Evolutionary conservation across 352 stramenopile species (phyloP).

Genomic region (Pythium aphanidermatum): DNA sequence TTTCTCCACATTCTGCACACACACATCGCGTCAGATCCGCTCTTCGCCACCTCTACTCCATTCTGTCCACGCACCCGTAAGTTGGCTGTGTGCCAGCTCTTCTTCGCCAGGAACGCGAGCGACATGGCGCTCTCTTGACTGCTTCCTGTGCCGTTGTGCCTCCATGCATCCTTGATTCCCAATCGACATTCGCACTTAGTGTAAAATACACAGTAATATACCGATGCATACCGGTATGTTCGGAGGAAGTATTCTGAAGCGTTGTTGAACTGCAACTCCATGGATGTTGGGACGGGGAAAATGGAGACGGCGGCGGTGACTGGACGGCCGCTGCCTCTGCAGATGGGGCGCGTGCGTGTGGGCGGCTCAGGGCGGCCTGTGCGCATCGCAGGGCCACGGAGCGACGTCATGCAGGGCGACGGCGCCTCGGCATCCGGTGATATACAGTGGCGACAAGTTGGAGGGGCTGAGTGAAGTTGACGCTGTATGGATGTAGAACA

Average conservation of each 20-base stretch:
- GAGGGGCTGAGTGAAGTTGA: background rate
- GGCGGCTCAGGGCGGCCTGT: constrained; percentile 42
- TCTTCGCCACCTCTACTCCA: no score
- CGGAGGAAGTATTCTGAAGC: no score
- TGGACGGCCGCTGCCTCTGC: constrained; percentile 24
- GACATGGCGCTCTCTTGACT: constrained; percentile 41
- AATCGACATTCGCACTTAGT: no score
- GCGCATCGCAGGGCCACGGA: constrained; percentile 4
- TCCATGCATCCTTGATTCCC: no score
- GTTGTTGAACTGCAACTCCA: background rate
- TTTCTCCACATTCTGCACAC: constrained; percentile 94
- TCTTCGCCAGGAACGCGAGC: constrained; percentile 94
- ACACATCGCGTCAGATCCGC: constrained; percentile 8
- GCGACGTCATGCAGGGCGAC: no score
- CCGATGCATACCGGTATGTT: no score
- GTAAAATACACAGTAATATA: no score
- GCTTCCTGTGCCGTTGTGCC: no score
- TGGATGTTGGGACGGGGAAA: background rate
- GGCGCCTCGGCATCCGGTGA: no score
- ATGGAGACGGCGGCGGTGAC: constrained; percentile 19
- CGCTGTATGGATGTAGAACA: background rate
- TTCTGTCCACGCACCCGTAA: constrained; percentile 54
- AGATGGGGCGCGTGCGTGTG: constrained; percentile 48
- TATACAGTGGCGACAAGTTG: background rate
- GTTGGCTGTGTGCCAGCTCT: constrained; percentile 97